Evolutionary conservation across 768 basidiomycete species (phyloP).

Genomic region (Rubroboletus pulcherrimus): DNA sequence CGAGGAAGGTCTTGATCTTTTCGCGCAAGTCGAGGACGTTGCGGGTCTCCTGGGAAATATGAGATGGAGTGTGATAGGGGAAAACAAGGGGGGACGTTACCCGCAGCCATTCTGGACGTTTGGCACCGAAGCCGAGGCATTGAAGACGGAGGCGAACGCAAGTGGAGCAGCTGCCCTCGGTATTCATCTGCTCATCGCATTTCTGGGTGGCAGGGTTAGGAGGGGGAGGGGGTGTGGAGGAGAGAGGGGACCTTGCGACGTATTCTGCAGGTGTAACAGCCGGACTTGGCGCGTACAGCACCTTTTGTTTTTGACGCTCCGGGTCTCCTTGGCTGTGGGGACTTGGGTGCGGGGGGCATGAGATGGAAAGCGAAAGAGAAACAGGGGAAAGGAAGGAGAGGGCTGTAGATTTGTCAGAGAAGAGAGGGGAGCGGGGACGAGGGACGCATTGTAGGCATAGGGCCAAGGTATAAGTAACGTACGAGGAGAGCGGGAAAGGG

Average conservation of each 20-base stretch:
- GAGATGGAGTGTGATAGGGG: neutral
- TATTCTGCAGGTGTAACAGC: conserved; percentile 86
- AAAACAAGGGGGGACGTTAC: conserved; percentile 36
- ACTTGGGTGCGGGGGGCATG: conserved; percentile 41
- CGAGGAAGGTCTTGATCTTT: conserved; percentile 75
- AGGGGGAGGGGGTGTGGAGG: neutral
- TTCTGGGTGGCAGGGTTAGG: conserved; percentile 47
- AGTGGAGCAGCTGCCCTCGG: conserved; percentile 64
- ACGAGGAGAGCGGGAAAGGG: conserved; percentile 2
- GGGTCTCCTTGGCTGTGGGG: conserved; percentile 37
- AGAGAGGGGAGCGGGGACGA: conserved; percentile 7
- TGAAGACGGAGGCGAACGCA: conserved; percentile 78
- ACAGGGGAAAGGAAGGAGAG: neutral
- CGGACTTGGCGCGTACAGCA: conserved; percentile 80
- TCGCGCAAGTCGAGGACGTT: conserved; percentile 68
- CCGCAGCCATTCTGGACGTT: conserved; percentile 82
- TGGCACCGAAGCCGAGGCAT: conserved; percentile 81
- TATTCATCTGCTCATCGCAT: conserved; percentile 73
- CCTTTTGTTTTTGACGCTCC: conserved; percentile 74
- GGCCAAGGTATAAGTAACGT: conserved; percentile 33
- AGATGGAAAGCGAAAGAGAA: neutral
- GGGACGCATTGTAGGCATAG: conserved; percentile 22
- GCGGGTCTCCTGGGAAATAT: conserved; percentile 53
- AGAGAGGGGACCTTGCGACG: conserved; percentile 64
- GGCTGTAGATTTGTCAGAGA: neutral